Percentiles rank a stretch among this genome's conserved stretches.
Evolutionary conservation across 352 stramenopile species (phyloP).

Genomic region (Pythium aristosporum): DNA sequence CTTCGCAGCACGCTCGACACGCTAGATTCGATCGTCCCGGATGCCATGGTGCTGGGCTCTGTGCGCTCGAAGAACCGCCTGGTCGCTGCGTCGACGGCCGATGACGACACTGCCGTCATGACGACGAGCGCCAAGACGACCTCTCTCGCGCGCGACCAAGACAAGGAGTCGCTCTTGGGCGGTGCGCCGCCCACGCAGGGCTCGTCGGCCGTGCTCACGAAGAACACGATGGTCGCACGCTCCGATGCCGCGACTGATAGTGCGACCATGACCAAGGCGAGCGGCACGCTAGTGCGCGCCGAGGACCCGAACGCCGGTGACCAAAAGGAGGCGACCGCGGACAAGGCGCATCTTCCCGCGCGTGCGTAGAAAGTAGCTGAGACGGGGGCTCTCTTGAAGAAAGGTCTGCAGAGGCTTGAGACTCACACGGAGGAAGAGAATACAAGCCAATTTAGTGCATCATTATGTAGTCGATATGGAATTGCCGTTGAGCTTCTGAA

Average conservation of each 20-base stretch:
- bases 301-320: neutral
- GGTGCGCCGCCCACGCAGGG: neutral
- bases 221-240: conserved; percentile 7
- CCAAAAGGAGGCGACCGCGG: neutral
- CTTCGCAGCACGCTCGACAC: neutral
- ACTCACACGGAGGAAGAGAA: too few species aligned
- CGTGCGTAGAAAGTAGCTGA: neutral
- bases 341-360: neutral
- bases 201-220: conserved; percentile 4
- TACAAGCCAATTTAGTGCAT: neutral
- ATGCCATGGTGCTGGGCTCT: conserved; percentile 15
- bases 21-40: conserved; percentile 8
- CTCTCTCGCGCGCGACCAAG: neutral
- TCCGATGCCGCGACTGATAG: conserved; percentile 11
- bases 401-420: neutral
- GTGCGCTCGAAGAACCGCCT: conserved; percentile 12
- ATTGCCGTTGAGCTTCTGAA: too few species aligned
- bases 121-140: conserved; percentile 9
- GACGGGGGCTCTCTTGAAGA: neutral
- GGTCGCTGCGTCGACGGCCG: conserved; percentile 5
- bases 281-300: conserved; percentile 6
- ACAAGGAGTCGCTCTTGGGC: conserved; percentile 4
- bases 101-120: conserved; percentile 21
- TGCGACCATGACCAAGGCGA: conserved; percentile 16
- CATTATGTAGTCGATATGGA: neutral